Percentiles rank a stretch among this genome's conserved stretches.
These are phyloP conservation scores for Exophiala bonariae DNA, from an alignment of 2,329 filamentous ascomycete species.

Conservation along the genomic window DNA sequence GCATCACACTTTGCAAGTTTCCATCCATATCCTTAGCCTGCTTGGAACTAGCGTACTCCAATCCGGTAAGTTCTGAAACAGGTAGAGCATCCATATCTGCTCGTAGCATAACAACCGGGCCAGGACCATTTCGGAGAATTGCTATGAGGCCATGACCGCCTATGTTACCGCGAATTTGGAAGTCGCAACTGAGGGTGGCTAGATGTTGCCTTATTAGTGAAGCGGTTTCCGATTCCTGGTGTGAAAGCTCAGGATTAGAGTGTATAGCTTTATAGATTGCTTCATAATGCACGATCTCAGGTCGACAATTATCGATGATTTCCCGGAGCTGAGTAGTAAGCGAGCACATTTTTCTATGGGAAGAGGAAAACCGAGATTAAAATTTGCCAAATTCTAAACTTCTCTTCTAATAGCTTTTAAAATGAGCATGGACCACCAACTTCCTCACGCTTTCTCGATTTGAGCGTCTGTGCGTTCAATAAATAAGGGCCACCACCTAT, in stretches of 20 bases:
- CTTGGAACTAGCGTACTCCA: constrained; percentile 46
- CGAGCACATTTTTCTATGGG: no score
- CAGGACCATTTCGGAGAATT: constrained; percentile 41
- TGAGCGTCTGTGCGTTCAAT: no score
- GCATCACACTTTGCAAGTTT: constrained; percentile 55
- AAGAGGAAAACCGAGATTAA: no score
- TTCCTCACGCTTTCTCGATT: no score
- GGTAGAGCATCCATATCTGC: constrained; percentile 54
- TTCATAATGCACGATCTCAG: constrained; percentile 45
- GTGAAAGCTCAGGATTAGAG: constrained; percentile 58
- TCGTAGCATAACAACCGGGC: constrained; percentile 46
- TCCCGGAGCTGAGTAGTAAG: no score
- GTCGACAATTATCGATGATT: no score
- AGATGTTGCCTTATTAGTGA: constrained; percentile 46
- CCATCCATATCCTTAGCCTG: constrained; percentile 46
- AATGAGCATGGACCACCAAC: no score
- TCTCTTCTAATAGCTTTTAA: no score
- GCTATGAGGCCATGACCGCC: constrained; percentile 47
- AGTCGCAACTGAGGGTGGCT: constrained; percentile 7
- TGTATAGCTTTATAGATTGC: constrained; percentile 60
- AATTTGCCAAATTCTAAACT: no score
- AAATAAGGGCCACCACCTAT: no score
- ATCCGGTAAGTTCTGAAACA: constrained; percentile 46
- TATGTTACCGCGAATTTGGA: constrained; percentile 41
- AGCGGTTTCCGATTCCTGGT: constrained; percentile 55